A percentile compares a stretch with the other conserved stretches of the same genome.
Conservation (phyloP, 2,329 filamentous ascomycete species). For the Fusarium nematophilum region DNA sequence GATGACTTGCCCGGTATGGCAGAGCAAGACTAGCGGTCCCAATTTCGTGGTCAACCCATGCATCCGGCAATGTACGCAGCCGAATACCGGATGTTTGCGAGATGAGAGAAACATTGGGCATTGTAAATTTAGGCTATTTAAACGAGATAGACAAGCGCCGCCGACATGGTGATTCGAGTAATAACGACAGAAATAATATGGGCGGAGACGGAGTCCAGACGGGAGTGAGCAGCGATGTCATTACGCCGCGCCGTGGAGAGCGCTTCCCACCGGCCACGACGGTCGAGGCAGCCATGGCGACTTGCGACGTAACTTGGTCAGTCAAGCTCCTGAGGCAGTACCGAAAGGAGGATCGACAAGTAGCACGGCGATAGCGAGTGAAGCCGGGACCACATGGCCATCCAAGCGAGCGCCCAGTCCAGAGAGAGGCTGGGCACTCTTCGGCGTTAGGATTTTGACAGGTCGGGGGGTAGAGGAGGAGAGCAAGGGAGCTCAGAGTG, state of each 20-base stretch:
- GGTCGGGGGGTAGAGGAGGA: slow-evolving; percentile 18
- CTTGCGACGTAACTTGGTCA: slow-evolving; percentile 5
- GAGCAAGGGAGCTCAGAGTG: slow-evolving; percentile 1
- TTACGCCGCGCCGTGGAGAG: neutral
- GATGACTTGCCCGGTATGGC: slow-evolving; percentile 13
- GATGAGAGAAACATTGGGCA: slow-evolving; percentile 6
- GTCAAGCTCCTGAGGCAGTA: slow-evolving; percentile 22
- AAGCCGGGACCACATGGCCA: neutral
- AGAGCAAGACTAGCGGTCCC: slow-evolving; percentile 13
- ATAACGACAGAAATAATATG: neutral
- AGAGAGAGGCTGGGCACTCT: neutral
- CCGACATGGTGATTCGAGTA: slow-evolving; percentile 10
- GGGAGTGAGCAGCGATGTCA: slow-evolving; percentile 2
- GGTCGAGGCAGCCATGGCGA: neutral
- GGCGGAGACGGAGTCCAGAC: slow-evolving; percentile 6
- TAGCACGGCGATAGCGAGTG: slow-evolving; percentile 20
- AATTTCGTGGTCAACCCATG: slow-evolving; percentile 16
- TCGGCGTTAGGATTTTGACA: slow-evolving; percentile 30
- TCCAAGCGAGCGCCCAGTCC: slow-evolving; percentile 14
- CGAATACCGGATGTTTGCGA: slow-evolving; percentile 2
- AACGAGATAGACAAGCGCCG: neutral
- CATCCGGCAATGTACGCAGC: slow-evolving; percentile 10
- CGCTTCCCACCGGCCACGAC: neutral
- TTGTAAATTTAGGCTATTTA: slow-evolving; percentile 6
- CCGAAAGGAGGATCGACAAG: slow-evolving; percentile 39